A percentile compares a stretch with the other conserved stretches of the same genome.
phyloP scores from a whole-genome alignment of 1,284 basidiomycete species.

The Veloporphyrellus conicus region DNA sequence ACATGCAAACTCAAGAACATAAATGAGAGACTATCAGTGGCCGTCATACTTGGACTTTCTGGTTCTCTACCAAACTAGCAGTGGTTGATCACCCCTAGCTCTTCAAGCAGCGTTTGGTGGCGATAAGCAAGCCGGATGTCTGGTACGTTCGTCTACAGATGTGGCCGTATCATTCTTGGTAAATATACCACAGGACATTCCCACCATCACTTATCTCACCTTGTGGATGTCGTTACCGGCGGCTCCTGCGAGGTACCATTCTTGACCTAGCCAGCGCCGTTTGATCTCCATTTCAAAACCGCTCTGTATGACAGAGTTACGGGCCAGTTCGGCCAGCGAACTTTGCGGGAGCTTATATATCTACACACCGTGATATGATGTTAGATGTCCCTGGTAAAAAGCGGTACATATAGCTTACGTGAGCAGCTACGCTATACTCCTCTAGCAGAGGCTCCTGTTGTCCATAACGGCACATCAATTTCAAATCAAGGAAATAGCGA shows the following conservation, averaged over 20 bases:
- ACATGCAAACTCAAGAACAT: not conserved
- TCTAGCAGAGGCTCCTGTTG: constrained; percentile 87
- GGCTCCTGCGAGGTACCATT: constrained; percentile 87
- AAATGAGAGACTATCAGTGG: not conserved
- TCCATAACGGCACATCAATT: not conserved
- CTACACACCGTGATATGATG: constrained; percentile 35
- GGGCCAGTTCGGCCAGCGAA: constrained; percentile 84
- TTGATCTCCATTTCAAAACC: constrained; percentile 99
- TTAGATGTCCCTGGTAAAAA: not conserved
- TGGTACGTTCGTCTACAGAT: constrained; percentile 88
- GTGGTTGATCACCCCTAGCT: constrained; percentile 66
- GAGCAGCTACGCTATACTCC: constrained; percentile 97
- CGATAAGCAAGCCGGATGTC: constrained; percentile 84
- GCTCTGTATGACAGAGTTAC: constrained; percentile 94
- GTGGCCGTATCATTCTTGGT: constrained; percentile 3
- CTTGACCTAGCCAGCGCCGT: constrained; percentile 90
- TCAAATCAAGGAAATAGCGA: not conserved
- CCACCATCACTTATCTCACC: constrained; percentile 42
- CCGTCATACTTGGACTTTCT: not conserved
- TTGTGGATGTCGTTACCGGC: constrained; percentile 91
- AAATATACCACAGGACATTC: constrained; percentile 6
- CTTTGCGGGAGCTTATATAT: constrained; percentile 90
- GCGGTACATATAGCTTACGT: constrained; percentile 52
- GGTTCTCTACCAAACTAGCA: constrained; percentile 11
- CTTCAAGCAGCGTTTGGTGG: constrained; percentile 85